These are phyloP conservation scores for Suhomyces wounanorum DNA, from an alignment of 1,139 yeast genomes.

Conservation along the genomic window DNA sequence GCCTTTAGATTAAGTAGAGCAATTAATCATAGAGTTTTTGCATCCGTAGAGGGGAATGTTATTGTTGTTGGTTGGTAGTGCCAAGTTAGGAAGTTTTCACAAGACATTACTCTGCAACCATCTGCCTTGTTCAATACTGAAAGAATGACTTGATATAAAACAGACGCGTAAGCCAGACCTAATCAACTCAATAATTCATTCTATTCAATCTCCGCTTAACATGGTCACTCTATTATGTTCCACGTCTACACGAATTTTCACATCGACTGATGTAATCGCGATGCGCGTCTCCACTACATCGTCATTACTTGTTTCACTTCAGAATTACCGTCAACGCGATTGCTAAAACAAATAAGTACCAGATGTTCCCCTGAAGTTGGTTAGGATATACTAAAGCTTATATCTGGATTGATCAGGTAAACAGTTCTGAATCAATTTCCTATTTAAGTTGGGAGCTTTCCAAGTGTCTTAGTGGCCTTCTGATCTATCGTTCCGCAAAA, in stretches of 20 bases:
- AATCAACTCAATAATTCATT: not conserved
- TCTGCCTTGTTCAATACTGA: not conserved
- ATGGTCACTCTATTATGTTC: not conserved
- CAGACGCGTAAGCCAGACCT: not conserved
- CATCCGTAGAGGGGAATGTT: not conserved
- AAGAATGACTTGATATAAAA: not conserved
- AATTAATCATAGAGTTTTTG: not conserved
- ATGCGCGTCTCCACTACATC: not conserved
- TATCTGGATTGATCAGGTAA: not conserved
- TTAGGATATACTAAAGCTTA: not conserved
- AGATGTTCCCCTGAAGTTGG: not conserved
- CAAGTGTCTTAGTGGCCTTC: not conserved
- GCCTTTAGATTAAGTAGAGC: not conserved
- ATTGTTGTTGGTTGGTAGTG: not conserved
- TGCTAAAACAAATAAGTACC: not conserved
- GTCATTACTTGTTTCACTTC: not conserved
- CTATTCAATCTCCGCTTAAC: not conserved
- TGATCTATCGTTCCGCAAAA: not conserved
- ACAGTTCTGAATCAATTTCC: not conserved
- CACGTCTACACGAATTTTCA: not conserved
- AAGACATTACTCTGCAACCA: not conserved
- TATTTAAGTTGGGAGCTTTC: not conserved
- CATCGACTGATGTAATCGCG: not conserved
- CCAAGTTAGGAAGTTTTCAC: not conserved
- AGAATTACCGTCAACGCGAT: constrained; percentile 4